A percentile compares a stretch with the other conserved stretches of the same genome.
These are phyloP conservation scores for Mucor lusitanicus DNA, from an alignment of 371 early-diverging fungal species.

Conservation along the genomic window DNA sequence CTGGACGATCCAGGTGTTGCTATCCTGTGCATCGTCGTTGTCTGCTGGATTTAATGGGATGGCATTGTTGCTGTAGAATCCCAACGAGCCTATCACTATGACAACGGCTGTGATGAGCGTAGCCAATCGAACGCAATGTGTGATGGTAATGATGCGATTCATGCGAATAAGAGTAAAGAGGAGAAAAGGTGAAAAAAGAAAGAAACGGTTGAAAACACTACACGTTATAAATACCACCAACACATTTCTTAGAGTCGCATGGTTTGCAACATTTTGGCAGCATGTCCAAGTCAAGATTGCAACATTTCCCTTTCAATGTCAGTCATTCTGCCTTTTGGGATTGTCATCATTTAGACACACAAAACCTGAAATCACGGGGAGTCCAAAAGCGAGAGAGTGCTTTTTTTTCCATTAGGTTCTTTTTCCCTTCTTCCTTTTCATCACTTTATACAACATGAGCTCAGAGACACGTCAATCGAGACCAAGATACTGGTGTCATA, in stretches of 20 bases:
- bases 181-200: neutral
- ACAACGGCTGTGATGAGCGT: conserved; percentile 28
- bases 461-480: conserved; percentile 23
- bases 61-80: conserved; percentile 30
- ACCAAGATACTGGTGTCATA: conserved; percentile 48
- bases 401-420: conserved; percentile 6
- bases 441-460: conserved; percentile 10
- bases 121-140: conserved; percentile 24
- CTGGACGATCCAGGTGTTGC: conserved; percentile 17
- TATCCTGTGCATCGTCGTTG: neutral
- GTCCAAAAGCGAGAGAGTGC: neutral
- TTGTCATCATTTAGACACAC: no score
- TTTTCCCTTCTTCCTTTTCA: neutral
- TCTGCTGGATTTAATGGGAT: conserved; percentile 6
- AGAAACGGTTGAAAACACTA: neutral
- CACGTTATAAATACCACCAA: neutral
- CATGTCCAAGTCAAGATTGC: conserved; percentile 5
- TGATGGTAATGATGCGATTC: neutral
- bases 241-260: neutral
- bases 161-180: neutral
- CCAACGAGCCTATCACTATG: conserved; percentile 32
- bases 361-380: neutral
- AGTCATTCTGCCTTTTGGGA: neutral
- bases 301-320: neutral
- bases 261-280: neutral